Evolutionary conservation across 1,284 basidiomycete genomes (phyloP).

Genomic region (Naganishia sp.): DNA sequence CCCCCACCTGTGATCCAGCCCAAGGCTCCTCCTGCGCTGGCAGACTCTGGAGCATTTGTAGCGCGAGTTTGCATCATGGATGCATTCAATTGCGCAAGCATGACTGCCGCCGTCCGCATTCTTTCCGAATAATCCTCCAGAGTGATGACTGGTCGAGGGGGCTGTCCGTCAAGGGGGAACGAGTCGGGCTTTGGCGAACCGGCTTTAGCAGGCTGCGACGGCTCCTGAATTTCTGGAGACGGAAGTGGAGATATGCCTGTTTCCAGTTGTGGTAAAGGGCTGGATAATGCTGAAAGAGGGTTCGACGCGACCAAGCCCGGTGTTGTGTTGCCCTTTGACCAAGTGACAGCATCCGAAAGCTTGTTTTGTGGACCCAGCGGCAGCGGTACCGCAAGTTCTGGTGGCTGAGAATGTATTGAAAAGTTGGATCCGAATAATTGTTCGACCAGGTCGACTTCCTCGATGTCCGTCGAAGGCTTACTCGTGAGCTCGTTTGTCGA

Average conservation of each 20-base stretch:
- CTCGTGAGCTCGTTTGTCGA: too few species aligned
- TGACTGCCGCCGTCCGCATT: conserved; percentile 96
- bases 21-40: conserved; percentile 53
- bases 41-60: conserved; percentile 29
- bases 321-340: conserved; percentile 62
- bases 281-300: conserved; percentile 13
- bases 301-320: conserved; percentile 39
- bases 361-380: conserved; percentile 82
- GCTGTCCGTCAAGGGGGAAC: background rate
- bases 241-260: conserved; percentile 12
- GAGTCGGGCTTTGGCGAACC: background rate
- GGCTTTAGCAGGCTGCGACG: background rate
- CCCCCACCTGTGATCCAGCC: conserved; percentile 59
- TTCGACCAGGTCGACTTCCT: conserved; percentile 92
- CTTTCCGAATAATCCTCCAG: conserved; percentile 96
- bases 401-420: conserved; percentile 67
- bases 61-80: conserved; percentile 63
- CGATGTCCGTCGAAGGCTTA: conserved; percentile 59
- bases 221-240: conserved; percentile 29
- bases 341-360: conserved; percentile 78
- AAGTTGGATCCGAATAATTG: conserved; percentile 81
- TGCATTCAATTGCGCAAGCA: conserved; percentile 95
- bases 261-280: conserved; percentile 7
- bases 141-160: conserved; percentile 50
- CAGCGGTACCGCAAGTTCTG: conserved; percentile 74